phyloP scores from a whole-genome alignment of 2,329 filamentous ascomycete species.

The Xylariaceae sp. region DNA sequence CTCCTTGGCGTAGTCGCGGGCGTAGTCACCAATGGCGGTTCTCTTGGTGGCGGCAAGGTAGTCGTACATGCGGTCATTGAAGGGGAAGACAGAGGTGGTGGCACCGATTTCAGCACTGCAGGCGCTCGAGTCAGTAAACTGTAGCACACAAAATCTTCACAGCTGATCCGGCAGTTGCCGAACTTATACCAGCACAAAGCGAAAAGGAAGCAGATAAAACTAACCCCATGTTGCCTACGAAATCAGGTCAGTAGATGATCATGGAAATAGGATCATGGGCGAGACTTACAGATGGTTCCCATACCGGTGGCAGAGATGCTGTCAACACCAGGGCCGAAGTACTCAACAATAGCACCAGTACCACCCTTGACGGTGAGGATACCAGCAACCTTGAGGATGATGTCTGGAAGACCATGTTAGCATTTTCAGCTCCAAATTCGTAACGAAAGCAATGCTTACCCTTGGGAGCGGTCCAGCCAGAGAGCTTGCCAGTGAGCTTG shows the following conservation, averaged over 20 bases:
- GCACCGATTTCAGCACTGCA: constrained; percentile 65
- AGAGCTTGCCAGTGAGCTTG: constrained; percentile 82
- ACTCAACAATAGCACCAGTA: constrained; percentile 85
- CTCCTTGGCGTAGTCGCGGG: constrained; percentile 76
- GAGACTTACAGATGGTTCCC: constrained; percentile 60
- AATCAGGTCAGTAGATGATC: constrained; percentile 3
- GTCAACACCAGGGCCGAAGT: constrained; percentile 65
- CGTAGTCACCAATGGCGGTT: constrained; percentile 82
- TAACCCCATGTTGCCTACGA: constrained; percentile 49
- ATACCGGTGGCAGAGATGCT: constrained; percentile 77
- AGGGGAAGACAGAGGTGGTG: constrained; percentile 93
- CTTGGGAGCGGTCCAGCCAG: constrained; percentile 90
- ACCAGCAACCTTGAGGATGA: constrained; percentile 95
- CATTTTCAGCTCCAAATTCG: background rate
- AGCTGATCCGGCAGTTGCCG: background rate
- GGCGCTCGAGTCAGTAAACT: constrained; percentile 17
- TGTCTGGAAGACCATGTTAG: constrained; percentile 51
- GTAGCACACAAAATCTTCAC: background rate
- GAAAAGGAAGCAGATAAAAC: background rate
- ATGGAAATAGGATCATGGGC: background rate
- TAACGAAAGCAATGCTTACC: constrained; percentile 47
- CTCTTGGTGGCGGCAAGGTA: constrained; percentile 92
- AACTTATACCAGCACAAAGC: background rate
- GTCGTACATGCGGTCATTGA: constrained; percentile 97
- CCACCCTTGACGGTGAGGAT: constrained; percentile 97